Evolutionary conservation across 805 yeast species (phyloP), one percentile per base, ranked within the genome.

Genomic region (Metschnikowia proteae): DNA sequence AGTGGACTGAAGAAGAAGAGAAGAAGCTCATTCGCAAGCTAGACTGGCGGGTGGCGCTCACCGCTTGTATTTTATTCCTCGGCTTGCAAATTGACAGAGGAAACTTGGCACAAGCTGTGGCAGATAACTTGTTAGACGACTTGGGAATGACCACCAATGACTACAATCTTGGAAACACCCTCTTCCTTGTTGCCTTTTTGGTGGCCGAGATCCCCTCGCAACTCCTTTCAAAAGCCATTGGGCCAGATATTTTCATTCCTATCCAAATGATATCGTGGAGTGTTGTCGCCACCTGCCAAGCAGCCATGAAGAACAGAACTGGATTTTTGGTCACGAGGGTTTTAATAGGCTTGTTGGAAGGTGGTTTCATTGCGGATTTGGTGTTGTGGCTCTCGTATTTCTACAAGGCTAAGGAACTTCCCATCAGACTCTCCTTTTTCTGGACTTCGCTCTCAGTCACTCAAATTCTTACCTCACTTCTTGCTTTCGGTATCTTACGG

Each of bases 201-300:
- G 56, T 66, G 23, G 78, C 84, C 13, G 88, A 84, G 60, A 61
- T 83, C 9, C 88, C 88, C 0, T 81, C 86, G 2, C 87, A 83
- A 58, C 67, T 83, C 53, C 68, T 83, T 30, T 78, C 85, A n/a
- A 83, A 84, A 61, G 73, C 71, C 46, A 45, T 83, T 32, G 89
- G 88, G 10, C 79, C 85, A 3, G 87, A 82, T 57, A 56, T 70
- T 26, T 81, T 84, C 78, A 77, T 83, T 51, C 86, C 87, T 3
- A 63, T 71, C 35, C 86, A 83, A 57, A 73, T 83, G 62, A 56
- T 68, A 23, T 51, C 73, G 1, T 83, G 88, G 88, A 74, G 81
- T 43, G 51, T 76, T 6, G 81, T 83, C 11, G 78, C 84, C 3
- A 65, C 78, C 38, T 64, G 67, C 39, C 88, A 83, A 60, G 75